Evolutionary conservation across 2,329 filamentous ascomycete species (phyloP).

Genomic region (Fusarium concolor): DNA sequence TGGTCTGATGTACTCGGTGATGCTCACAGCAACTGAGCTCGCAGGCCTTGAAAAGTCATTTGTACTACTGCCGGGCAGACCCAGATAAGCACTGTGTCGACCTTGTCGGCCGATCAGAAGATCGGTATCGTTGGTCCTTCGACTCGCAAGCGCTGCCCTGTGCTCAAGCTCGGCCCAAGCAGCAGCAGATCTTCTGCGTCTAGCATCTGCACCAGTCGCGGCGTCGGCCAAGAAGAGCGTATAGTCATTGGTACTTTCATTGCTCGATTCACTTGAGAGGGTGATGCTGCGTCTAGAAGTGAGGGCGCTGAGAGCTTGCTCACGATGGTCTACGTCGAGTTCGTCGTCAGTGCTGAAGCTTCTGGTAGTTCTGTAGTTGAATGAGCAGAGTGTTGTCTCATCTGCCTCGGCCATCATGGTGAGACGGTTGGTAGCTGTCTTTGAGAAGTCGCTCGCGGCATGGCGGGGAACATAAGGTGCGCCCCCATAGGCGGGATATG

Average conservation of each 20-base stretch:
- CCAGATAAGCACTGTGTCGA: slow-evolving; percentile 30
- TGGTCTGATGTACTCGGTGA: slow-evolving; percentile 36
- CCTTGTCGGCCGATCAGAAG: slow-evolving; percentile 10
- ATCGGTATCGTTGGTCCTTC: slow-evolving; percentile 22
- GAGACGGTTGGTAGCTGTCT: slow-evolving; percentile 35
- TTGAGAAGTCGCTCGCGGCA: slow-evolving; percentile 48
- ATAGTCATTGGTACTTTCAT: slow-evolving; percentile 38
- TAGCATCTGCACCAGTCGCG: slow-evolving; percentile 9
- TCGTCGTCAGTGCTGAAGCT: slow-evolving; percentile 21
- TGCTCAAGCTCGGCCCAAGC: slow-evolving; percentile 38
- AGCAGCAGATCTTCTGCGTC: slow-evolving; percentile 25
- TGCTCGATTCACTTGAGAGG: slow-evolving; percentile 12
- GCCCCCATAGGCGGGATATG: slow-evolving; percentile 16
- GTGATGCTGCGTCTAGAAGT: slow-evolving; percentile 23
- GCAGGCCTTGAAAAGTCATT: slow-evolving; percentile 22
- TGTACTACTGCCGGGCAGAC: slow-evolving; percentile 11
- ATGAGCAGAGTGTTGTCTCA: slow-evolving; percentile 42
- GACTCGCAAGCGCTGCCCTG: slow-evolving; percentile 4
- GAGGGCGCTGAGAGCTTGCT: slow-evolving; percentile 34
- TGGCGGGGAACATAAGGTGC: slow-evolving; percentile 48
- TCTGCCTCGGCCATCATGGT: slow-evolving; percentile 36
- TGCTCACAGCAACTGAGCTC: slow-evolving; percentile 31
- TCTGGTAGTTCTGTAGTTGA: slow-evolving; percentile 16
- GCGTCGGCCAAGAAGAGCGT: slow-evolving; percentile 40
- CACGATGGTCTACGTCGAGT: slow-evolving; percentile 28